These are phyloP conservation scores for Metschnikowia continentalis DNA, from an alignment of 805 yeast species.

Conservation along the genomic window DNA sequence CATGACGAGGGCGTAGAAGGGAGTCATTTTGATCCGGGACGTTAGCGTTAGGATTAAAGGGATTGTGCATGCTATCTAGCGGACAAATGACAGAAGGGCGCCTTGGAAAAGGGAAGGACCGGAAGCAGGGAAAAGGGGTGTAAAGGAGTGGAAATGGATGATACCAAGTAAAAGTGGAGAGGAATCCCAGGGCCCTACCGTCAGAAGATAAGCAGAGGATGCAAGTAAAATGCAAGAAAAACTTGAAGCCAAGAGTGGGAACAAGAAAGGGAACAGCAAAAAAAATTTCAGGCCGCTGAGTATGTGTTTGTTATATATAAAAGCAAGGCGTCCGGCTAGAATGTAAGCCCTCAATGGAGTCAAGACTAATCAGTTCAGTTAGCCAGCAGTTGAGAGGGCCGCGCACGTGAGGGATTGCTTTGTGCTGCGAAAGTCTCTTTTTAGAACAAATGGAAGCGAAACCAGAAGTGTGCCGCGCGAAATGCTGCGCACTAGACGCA, in stretches of 20 bases:
- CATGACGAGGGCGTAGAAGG: slow-evolving; percentile 1
- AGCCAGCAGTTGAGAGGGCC: slow-evolving; percentile 1
- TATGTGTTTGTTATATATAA: background rate
- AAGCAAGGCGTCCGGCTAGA: background rate
- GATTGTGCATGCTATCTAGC: slow-evolving; percentile 1
- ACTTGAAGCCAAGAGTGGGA: background rate
- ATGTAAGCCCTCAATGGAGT: background rate
- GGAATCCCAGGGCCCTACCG: background rate
- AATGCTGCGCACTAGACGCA: background rate
- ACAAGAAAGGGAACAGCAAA: background rate
- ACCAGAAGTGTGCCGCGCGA: background rate
- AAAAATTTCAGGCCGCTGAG: background rate
- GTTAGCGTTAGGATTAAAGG: background rate
- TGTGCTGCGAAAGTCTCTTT: slow-evolving; percentile 3
- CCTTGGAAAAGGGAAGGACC: background rate
- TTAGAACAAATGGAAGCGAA: background rate
- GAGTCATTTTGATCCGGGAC: background rate
- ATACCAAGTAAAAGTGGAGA: background rate
- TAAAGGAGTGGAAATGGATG: slow-evolving; percentile 1
- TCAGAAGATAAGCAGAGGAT: background rate
- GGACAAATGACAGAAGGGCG: background rate
- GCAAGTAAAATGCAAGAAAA: background rate
- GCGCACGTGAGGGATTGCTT: slow-evolving; percentile 1
- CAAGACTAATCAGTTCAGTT: background rate
- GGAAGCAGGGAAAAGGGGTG: background rate